Percentiles rank a stretch among this genome's conserved stretches.
Evolutionary conservation across 768 basidiomycete species (phyloP).

Genomic region (Tephrocybe rancida): DNA sequence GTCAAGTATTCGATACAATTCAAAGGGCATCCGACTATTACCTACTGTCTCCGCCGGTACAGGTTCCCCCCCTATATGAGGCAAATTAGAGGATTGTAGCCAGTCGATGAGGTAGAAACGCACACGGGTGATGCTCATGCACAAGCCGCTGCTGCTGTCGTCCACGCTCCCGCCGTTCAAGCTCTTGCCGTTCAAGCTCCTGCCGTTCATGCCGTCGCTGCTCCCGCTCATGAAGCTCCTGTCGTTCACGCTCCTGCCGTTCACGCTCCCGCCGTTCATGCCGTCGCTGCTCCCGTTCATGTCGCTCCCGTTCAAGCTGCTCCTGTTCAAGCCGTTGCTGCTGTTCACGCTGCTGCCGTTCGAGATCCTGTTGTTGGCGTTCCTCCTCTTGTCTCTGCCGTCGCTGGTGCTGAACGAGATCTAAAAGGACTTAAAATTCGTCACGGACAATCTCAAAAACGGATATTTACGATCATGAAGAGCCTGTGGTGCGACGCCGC

Average conservation of each 20-base stretch:
- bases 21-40: too few relatives aligned
- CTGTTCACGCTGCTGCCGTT: background rate
- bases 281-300: background rate
- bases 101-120: too few relatives aligned
- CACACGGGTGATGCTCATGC: background rate
- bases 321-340: background rate
- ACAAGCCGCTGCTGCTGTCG: background rate
- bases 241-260: background rate
- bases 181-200: background rate
- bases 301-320: background rate
- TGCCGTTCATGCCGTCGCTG: background rate
- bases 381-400: background rate
- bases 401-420: background rate
- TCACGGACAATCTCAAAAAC: background rate
- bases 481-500: conserved; percentile 1
- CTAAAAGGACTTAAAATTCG: background rate
- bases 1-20: too few relatives aligned
- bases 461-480: background rate
- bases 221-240: background rate
- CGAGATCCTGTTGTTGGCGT: background rate
- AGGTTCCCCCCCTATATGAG: too few relatives aligned
- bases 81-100: too few relatives aligned
- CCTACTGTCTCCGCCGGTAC: too few relatives aligned
- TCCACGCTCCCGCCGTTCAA: background rate
- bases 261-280: background rate